A percentile compares a stretch with the other conserved stretches of the same genome.
Conservation (phyloP, 192 early-diverging fungal genomes). For the Podila minutissima region DNA sequence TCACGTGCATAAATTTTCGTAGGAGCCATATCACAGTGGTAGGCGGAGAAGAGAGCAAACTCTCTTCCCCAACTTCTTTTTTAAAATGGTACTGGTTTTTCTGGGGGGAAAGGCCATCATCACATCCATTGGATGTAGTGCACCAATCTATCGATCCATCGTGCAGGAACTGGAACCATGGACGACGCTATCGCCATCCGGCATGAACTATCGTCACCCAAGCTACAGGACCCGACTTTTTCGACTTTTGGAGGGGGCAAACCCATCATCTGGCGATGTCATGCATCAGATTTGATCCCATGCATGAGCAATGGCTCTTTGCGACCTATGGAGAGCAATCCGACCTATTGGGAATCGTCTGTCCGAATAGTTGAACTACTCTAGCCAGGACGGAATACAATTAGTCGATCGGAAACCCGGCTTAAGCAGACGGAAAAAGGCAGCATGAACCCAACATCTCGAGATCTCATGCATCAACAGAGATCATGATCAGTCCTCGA, state of each 20-base stretch:
- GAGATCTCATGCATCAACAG: neutral
- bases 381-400: no score
- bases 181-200: neutral
- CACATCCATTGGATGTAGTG: neutral
- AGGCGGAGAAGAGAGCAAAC: neutral
- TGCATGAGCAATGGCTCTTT: neutral
- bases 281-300: neutral
- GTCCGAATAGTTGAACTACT: no score
- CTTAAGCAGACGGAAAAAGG: neutral
- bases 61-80: conserved; percentile 4
- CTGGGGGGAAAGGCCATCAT: neutral
- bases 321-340: no score
- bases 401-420: neutral
- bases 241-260: no score
- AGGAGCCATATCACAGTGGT: no score
- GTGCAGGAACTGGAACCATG: neutral
- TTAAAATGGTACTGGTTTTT: conserved; percentile 6
- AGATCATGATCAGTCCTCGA: neutral
- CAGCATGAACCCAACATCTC: conserved; percentile 5
- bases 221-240: no score
- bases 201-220: no score
- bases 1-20: neutral
- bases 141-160: neutral
- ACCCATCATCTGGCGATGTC: neutral
- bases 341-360: no score